Evolutionary conservation across 2,329 filamentous ascomycete genomes (phyloP).

Genomic region (Colletotrichum brevisporum): DNA sequence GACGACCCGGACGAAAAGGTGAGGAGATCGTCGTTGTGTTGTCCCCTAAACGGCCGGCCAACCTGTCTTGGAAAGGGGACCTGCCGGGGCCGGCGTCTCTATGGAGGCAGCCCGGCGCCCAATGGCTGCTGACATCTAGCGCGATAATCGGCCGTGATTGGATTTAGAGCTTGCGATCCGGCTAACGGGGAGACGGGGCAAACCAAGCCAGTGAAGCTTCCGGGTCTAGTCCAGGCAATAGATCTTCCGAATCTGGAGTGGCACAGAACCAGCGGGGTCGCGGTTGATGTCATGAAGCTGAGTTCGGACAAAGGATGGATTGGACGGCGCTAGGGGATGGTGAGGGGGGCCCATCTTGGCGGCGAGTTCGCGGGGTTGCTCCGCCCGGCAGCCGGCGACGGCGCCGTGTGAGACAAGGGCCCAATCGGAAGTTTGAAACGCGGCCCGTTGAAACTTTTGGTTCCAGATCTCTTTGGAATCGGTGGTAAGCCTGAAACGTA

Average conservation of each 20-base stretch:
- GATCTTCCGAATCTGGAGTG: background rate
- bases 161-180: background rate
- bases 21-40: background rate
- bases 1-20: background rate
- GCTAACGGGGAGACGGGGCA: constrained; percentile 8
- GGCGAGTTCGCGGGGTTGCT: background rate
- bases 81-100: background rate
- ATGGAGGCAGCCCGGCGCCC: background rate
- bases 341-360: background rate
- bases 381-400: background rate
- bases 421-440: background rate
- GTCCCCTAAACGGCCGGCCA: background rate
- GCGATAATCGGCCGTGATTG: background rate
- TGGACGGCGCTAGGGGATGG: background rate
- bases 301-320: background rate
- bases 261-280: background rate
- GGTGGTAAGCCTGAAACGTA: background rate
- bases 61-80: background rate
- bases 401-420: background rate
- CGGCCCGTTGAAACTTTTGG: background rate
- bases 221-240: background rate
- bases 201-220: background rate
- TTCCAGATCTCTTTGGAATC: background rate
- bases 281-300: constrained; percentile 6
- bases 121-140: background rate